A percentile compares a stretch with the other conserved stretches of the same genome.
These are phyloP conservation scores for Phytophthora rubi DNA, from an alignment of 352 stramenopile species.

Conservation along the genomic window DNA sequence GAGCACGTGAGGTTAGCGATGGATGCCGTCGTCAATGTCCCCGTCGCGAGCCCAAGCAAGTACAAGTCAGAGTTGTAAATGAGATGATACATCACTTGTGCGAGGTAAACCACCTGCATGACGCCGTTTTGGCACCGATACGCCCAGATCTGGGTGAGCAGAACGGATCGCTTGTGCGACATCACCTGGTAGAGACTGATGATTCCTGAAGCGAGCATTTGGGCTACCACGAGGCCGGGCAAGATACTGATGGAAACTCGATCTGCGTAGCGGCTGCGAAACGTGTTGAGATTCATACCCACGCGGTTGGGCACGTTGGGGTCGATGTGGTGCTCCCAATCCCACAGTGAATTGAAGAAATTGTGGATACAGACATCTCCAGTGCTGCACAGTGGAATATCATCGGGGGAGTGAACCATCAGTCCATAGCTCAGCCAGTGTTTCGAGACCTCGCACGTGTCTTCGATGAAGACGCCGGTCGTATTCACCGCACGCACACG, in stretches of 20 bases:
- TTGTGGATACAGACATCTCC: conserved; percentile 32
- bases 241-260: conserved; percentile 24
- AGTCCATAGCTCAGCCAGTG: conserved; percentile 33
- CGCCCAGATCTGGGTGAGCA: conserved; percentile 38
- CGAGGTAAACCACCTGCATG: conserved; percentile 29
- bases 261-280: conserved; percentile 27
- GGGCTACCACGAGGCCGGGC: conserved; percentile 30
- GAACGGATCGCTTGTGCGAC: conserved; percentile 26
- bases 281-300: conserved; percentile 27
- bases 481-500: conserved; percentile 29
- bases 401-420: conserved; percentile 32
- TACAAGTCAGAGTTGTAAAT: conserved; percentile 31
- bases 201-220: conserved; percentile 27
- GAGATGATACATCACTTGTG: conserved; percentile 30
- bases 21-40: conserved; percentile 26
- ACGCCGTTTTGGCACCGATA: conserved; percentile 37
- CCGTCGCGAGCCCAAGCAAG: conserved; percentile 27
- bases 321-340: conserved; percentile 20
- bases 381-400: conserved; percentile 33
- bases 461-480: conserved; percentile 29
- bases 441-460: conserved; percentile 9
- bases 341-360: conserved; percentile 34
- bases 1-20: conserved; percentile 33
- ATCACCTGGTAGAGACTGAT: conserved; percentile 35
- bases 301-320: conserved; percentile 9